These are phyloP conservation scores for Boletus tomentosulus DNA, from an alignment of 768 basidiomycete genomes.

Conservation along the genomic window DNA sequence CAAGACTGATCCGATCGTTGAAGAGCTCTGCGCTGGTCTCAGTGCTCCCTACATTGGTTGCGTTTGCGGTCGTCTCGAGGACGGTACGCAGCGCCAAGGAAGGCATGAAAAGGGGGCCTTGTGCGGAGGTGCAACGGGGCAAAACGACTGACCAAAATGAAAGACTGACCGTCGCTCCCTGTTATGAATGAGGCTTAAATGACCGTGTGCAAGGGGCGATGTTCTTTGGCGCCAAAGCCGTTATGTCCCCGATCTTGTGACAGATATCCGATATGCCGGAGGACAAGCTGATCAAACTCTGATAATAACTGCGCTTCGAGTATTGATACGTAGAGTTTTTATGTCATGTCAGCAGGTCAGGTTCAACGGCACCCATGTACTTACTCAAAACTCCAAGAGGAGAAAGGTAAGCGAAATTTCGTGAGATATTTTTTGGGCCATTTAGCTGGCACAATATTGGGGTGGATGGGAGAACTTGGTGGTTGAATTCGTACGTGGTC, in stretches of 20 bases:
- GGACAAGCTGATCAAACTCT: conserved; percentile 13
- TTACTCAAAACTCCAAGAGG: too few relatives aligned
- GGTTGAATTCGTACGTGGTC: too few relatives aligned
- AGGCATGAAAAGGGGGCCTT: conserved; percentile 5
- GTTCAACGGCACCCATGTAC: too few relatives aligned
- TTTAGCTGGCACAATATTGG: too few relatives aligned
- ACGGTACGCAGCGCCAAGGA: background rate
- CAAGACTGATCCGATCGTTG: conserved; percentile 23
- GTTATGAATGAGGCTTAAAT: conserved; percentile 22
- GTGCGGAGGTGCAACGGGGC: conserved; percentile 7
- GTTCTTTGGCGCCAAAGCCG: background rate
- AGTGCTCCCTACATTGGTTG: background rate
- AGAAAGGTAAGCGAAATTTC: too few relatives aligned
- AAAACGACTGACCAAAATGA: conserved; percentile 12
- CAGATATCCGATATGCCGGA: background rate
- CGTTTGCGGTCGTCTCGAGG: conserved; percentile 9
- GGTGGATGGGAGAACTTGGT: too few relatives aligned
- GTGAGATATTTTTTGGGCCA: too few relatives aligned
- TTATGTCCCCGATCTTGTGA: background rate
- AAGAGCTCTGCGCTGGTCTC: conserved; percentile 1
- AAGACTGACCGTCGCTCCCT: background rate
- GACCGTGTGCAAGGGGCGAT: conserved; percentile 20
- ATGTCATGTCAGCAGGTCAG: too few relatives aligned
- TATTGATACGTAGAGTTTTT: background rate
- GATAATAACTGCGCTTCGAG: conserved; percentile 16